Percentiles rank a stretch among this genome's conserved stretches.
These are phyloP conservation scores for Thielaviopsis musarum DNA, from an alignment of 2,329 filamentous ascomycete genomes.

Conservation along the genomic window DNA sequence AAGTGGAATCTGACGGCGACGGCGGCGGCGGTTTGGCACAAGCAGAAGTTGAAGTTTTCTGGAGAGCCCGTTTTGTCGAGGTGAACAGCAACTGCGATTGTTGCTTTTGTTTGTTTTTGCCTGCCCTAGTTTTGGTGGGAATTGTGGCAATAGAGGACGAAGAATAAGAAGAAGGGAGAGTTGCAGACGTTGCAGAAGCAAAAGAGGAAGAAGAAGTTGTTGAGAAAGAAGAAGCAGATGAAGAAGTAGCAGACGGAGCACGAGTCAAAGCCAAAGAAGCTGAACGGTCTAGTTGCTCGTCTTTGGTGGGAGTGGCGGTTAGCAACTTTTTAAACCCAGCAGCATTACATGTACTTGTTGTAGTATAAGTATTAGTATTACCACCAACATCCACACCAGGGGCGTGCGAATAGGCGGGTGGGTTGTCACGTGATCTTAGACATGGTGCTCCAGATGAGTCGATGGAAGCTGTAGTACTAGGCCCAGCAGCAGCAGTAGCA, in stretches of 20 bases:
- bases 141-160: background rate
- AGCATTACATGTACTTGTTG: background rate
- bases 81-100: constrained; percentile 9
- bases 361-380: background rate
- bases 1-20: background rate
- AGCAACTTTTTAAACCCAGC: background rate
- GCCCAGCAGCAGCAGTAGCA: background rate
- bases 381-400: no score
- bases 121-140: background rate
- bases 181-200: background rate
- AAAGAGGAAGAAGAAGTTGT: background rate
- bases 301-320: background rate
- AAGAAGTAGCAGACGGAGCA: background rate
- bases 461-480: background rate
- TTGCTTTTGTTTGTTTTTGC: background rate
- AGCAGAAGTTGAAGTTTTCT: background rate
- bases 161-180: background rate
- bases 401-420: no score
- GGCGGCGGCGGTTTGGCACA: background rate
- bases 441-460: background rate
- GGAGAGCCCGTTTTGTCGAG: constrained; percentile 6
- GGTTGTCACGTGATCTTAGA: background rate
- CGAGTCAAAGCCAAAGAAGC: constrained; percentile 1
- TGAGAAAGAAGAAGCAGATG: background rate
- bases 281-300: constrained; percentile 6